These are phyloP conservation scores for Zygosaccharomyces pseudorouxii DNA, from an alignment of 805 yeast species.

Conservation along the genomic window DNA sequence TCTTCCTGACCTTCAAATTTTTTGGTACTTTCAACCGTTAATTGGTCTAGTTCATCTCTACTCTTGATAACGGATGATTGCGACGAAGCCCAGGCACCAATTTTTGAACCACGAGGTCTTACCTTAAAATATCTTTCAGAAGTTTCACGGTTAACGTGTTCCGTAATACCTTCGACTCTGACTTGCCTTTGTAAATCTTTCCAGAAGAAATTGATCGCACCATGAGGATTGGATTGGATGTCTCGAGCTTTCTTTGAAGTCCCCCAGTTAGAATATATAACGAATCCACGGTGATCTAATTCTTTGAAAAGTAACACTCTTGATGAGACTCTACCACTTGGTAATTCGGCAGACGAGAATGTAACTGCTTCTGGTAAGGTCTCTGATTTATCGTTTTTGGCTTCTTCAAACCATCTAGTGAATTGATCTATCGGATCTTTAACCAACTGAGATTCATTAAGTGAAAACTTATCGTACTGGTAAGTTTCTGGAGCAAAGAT, in stretches of 20 bases:
- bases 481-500: slow-evolving; percentile 81
- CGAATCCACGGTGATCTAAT: slow-evolving; percentile 76
- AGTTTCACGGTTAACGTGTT: slow-evolving; percentile 66
- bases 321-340: slow-evolving; percentile 85
- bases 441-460: slow-evolving; percentile 50
- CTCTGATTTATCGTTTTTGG: slow-evolving; percentile 49
- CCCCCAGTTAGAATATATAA: slow-evolving; percentile 89
- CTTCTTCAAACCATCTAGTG: slow-evolving; percentile 79
- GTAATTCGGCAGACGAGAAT: slow-evolving; percentile 83
- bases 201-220: slow-evolving; percentile 90
- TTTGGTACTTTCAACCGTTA: slow-evolving; percentile 44
- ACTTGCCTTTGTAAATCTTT: slow-evolving; percentile 86
- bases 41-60: slow-evolving; percentile 59
- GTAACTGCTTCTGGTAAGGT: slow-evolving; percentile 77
- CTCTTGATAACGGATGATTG: slow-evolving; percentile 60
- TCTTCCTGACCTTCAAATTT: slow-evolving; percentile 58
- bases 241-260: slow-evolving; percentile 78
- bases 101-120: slow-evolving; percentile 86
- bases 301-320: slow-evolving; percentile 86
- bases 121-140: slow-evolving; percentile 75
- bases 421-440: slow-evolving; percentile 72
- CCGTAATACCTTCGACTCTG: slow-evolving; percentile 82
- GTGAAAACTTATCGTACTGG: slow-evolving; percentile 69
- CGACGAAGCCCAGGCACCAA: slow-evolving; percentile 97
- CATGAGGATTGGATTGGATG: slow-evolving; percentile 65